Conservation (phyloP, 306 rosid genomes). For the Cyclanthera cordifolia region DNA sequence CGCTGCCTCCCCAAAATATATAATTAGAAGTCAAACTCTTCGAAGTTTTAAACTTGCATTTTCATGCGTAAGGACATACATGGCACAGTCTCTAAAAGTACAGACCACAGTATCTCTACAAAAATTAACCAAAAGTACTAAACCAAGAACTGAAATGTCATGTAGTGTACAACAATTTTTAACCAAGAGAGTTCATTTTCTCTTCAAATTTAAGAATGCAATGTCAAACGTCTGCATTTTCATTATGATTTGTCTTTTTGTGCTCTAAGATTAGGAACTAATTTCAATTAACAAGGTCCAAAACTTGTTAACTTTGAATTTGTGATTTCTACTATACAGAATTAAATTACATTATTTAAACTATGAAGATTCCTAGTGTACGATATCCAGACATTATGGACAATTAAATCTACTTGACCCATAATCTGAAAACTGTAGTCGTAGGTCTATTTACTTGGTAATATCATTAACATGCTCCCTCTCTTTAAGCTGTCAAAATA, state of each 20-base stretch:
- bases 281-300: not conserved
- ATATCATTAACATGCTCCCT: not conserved
- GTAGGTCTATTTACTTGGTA: not conserved
- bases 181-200: not conserved
- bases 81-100: not conserved
- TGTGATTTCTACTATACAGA: not conserved
- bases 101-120: not conserved
- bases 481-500: not conserved
- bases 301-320: not conserved
- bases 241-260: not conserved
- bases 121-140: not conserved
- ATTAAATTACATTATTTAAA: not conserved
- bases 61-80: not conserved
- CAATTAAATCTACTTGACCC: not conserved
- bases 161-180: not conserved
- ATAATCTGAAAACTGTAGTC: not conserved
- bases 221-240: not conserved
- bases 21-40: not conserved
- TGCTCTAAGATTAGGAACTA: not conserved
- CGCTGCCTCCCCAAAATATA: not conserved
- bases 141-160: not conserved
- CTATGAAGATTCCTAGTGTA: not conserved
- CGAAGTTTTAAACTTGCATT: not conserved
- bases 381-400: not conserved
- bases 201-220: not conserved